Conservation (phyloP, 108 stramenopile genomes). For the Discostella stelligeroides region DNA sequence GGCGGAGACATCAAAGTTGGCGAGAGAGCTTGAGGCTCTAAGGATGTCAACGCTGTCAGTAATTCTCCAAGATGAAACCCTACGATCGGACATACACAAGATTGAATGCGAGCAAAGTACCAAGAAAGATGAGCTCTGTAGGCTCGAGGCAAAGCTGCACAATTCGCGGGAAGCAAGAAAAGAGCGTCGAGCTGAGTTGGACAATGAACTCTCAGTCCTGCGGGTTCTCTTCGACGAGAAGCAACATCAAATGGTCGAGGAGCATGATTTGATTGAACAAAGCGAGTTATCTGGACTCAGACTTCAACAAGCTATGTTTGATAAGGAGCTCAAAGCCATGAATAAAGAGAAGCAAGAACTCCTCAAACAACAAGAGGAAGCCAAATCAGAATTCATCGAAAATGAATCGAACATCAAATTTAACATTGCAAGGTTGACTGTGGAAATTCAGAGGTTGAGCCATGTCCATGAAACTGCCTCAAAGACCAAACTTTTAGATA, state of each 20-base stretch:
- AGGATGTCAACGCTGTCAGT: constrained; percentile 2
- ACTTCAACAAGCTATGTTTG: not conserved
- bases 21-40: constrained; percentile 4
- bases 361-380: not conserved
- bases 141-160: constrained; percentile 9
- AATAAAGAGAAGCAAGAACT: constrained; percentile 12
- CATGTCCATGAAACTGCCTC: constrained; percentile 1
- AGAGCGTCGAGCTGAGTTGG: constrained; percentile 31
- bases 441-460: constrained; percentile 6
- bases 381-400: not conserved
- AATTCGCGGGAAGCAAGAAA: constrained; percentile 9
- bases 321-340: constrained; percentile 8
- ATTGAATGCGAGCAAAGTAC: constrained; percentile 18
- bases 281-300: not conserved
- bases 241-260: constrained; percentile 1
- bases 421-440: constrained; percentile 1
- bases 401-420: constrained; percentile 13
- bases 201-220: constrained; percentile 13
- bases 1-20: not conserved
- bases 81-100: constrained; percentile 19
- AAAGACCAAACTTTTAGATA: constrained; percentile 10
- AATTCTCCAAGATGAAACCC: constrained; percentile 15
- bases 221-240: constrained; percentile 13
- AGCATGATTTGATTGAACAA: constrained; percentile 4
- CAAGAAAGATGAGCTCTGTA: constrained; percentile 24